Evolutionary conservation across 306 rosid genomes (phyloP).

Genomic region (Glycine tomentella): DNA sequence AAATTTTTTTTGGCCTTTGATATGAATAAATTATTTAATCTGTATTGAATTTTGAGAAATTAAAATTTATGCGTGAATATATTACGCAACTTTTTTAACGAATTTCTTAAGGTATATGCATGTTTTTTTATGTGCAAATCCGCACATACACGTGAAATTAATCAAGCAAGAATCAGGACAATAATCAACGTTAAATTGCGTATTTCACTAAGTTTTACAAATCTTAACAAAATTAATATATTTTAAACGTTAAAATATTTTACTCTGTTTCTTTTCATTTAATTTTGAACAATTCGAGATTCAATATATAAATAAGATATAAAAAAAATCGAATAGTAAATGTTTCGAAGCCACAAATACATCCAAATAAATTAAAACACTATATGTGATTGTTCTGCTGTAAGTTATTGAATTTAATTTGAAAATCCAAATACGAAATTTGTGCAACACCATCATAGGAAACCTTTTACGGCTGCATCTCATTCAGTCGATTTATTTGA

Average conservation of each 20-base stretch:
- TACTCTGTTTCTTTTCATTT: background rate
- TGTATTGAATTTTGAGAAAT: background rate
- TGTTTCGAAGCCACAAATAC: background rate
- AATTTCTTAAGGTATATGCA: background rate
- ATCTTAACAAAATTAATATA: background rate
- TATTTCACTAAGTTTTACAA: background rate
- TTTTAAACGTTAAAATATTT: background rate
- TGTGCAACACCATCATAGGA: conserved; percentile 1
- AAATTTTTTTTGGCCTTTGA: background rate
- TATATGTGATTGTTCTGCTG: background rate
- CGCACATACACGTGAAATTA: background rate
- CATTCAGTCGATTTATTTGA: background rate
- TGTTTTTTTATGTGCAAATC: background rate
- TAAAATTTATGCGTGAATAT: background rate
- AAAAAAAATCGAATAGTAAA: background rate
- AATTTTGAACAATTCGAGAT: background rate
- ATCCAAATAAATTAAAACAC: background rate
- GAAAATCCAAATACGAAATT: background rate
- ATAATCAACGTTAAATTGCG: background rate
- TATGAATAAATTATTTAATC: background rate
- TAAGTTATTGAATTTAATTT: background rate
- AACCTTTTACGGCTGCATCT: conserved; percentile 9
- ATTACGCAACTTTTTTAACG: background rate
- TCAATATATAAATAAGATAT: background rate
- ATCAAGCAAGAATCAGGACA: background rate